Evolutionary conservation across 352 stramenopile genomes (phyloP).

Genomic region (Peronospora destructor): DNA sequence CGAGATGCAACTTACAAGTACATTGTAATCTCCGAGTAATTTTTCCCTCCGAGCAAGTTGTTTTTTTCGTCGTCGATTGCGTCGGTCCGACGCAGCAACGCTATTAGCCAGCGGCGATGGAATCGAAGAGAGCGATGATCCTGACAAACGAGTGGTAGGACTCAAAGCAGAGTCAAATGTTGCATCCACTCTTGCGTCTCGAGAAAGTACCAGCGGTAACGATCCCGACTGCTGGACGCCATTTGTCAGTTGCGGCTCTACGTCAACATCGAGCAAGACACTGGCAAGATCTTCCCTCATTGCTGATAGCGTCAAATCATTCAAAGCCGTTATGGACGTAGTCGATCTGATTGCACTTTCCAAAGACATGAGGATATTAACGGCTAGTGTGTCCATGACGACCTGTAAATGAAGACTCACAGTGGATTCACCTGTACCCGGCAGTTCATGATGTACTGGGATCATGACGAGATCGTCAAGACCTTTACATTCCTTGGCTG

Average conservation of each 20-base stretch:
- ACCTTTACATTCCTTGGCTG: slow-evolving; percentile 46
- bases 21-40: slow-evolving; percentile 72
- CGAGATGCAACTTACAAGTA: slow-evolving; percentile 55
- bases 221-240: slow-evolving; percentile 12
- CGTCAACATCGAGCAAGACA: slow-evolving; percentile 66
- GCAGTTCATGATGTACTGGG: slow-evolving; percentile 61
- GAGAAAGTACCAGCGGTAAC: slow-evolving; percentile 27
- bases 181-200: slow-evolving; percentile 9
- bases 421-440: slow-evolving; percentile 54
- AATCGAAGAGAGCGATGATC: slow-evolving; percentile 25
- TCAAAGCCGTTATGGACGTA: slow-evolving; percentile 32
- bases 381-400: slow-evolving; percentile 72
- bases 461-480: slow-evolving; percentile 78
- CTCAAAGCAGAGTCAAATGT: slow-evolving; percentile 12
- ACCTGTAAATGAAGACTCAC: slow-evolving; percentile 76
- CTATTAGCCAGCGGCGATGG: slow-evolving; percentile 27
- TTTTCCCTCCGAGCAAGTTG: slow-evolving; percentile 62
- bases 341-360: slow-evolving; percentile 65
- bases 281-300: slow-evolving; percentile 25
- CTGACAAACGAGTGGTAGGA: slow-evolving; percentile 14
- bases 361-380: slow-evolving; percentile 78
- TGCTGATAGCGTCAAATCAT: slow-evolving; percentile 9
- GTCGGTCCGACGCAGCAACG: slow-evolving; percentile 36
- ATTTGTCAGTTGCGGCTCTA: slow-evolving; percentile 44
- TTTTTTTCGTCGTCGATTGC: slow-evolving; percentile 36